Evolutionary conservation across 176 grass and related monocot species (phyloP), one percentile per base, ranked within the genome.

Genomic region (Oryza meyeriana): DNA sequence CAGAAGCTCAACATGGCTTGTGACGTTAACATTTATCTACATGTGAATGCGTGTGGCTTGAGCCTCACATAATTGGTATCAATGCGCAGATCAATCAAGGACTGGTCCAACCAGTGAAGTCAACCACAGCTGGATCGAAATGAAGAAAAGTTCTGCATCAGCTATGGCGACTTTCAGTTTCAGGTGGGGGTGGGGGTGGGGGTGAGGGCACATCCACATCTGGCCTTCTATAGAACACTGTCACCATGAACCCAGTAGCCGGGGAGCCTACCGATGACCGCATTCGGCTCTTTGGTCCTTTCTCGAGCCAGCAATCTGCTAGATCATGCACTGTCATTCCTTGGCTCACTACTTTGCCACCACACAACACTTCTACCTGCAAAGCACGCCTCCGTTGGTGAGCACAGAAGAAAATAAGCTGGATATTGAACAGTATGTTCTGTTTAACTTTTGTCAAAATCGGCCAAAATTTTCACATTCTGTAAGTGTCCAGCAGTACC

Each of bases 291-390:
- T 88, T 70, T 26, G 81, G 62, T 48, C 61, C 81, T 86, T 61
- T 83, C 12, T 86, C 45, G 13, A 86, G 68, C 74, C 47, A 90
- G 79, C 29, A 63, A 24, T 86, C 74, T 22, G 38, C 68, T 66
- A 90, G 38, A 39, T 86, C 88, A 22, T 83, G 88, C 45, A 90
- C 44, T 39, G 79, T 68, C 45, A 74, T 35, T 40, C 61, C 61
- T 50, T 61, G 79, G 79, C n/a, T 82, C 61, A 90, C 79, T 67
- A 22, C 64, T 39, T 62, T 78, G 67, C 88, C 83, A 36, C 36
- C 36, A 1, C 84, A 90, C 67, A 74, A 26, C 28, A 90, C 58
- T 62, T 90, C 74, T 38, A 90, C 79, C 88, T 90, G 88, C 74
- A 86, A 86, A 83, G 12, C 45, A 83, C 28, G 30, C 26, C 87